Percentiles rank a stretch among this genome's conserved stretches.
Evolutionary conservation across 2,329 filamentous ascomycete species (phyloP).

Genomic region (Calonectria pauciramosa): DNA sequence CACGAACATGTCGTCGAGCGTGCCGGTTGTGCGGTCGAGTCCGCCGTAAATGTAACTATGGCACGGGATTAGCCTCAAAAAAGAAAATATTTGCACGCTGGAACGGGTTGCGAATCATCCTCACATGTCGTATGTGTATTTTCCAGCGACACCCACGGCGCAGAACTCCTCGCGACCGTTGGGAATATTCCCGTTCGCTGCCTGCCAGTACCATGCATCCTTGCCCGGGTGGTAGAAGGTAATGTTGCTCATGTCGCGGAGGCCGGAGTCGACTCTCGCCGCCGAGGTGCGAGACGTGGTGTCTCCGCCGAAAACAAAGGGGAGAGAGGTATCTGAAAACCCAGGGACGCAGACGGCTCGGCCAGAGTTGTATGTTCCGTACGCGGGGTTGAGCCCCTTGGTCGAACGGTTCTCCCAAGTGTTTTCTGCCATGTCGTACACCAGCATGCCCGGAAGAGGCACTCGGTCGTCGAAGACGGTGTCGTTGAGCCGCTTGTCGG

Average conservation of each 20-base stretch:
- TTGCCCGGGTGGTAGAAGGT: constrained; percentile 1
- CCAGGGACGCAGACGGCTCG: not conserved
- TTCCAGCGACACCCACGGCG: constrained; percentile 1
- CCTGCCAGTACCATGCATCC: constrained; percentile 8
- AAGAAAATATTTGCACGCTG: too few species aligned
- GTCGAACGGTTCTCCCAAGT: constrained; percentile 10
- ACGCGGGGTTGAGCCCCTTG: not conserved
- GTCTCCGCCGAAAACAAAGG: constrained; percentile 10
- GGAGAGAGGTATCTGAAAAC: not conserved
- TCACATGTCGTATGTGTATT: constrained; percentile 20
- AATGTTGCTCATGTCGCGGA: constrained; percentile 9
- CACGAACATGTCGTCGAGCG: constrained; percentile 5
- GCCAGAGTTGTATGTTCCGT: constrained; percentile 16
- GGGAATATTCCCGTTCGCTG: constrained; percentile 1
- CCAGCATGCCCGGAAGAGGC: not conserved
- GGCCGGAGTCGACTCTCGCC: not conserved
- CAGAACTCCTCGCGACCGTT: constrained; percentile 6
- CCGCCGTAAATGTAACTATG: constrained; percentile 16
- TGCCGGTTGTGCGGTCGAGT: not conserved
- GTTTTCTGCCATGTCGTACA: constrained; percentile 16
- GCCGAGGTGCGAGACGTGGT: constrained; percentile 1
- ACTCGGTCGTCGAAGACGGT: constrained; percentile 8
- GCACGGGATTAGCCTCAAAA: not conserved
- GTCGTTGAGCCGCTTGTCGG: constrained; percentile 11
- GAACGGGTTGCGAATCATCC: not conserved